Evolutionary conservation across 1,139 yeast genomes (phyloP).

Genomic region (Waltiozyma sp.): DNA sequence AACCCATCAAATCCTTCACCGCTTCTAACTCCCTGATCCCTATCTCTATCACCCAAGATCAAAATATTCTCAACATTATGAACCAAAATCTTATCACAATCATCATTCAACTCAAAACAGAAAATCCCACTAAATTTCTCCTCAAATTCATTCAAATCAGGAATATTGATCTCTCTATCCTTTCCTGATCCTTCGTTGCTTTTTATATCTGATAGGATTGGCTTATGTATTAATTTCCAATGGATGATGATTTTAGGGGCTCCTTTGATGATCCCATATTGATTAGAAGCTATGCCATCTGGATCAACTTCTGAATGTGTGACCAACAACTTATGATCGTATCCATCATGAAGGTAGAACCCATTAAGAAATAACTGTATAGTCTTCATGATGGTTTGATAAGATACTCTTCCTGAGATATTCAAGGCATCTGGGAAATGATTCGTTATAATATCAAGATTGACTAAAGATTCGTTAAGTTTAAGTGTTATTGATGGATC

Average conservation of each 20-base stretch:
- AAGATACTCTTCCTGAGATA: conserved; percentile 49
- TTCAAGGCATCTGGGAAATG: conserved; percentile 44
- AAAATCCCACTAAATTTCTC: conserved; percentile 40
- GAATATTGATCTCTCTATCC: neutral
- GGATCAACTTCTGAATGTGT: conserved; percentile 27
- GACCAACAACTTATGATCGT: conserved; percentile 36
- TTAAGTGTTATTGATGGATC: conserved; percentile 45
- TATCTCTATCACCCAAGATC: conserved; percentile 34
- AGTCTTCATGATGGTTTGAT: conserved; percentile 38
- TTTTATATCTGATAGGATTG: neutral
- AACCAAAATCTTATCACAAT: conserved; percentile 48
- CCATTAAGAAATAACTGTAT: conserved; percentile 43
- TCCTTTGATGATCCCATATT: conserved; percentile 19
- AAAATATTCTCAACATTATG: conserved; percentile 74
- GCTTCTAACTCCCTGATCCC: no score
- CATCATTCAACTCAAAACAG: conserved; percentile 57
- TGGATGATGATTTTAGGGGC: conserved; percentile 46
- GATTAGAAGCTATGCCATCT: conserved; percentile 3
- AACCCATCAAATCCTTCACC: neutral
- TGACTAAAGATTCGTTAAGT: conserved; percentile 25
- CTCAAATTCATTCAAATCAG: neutral
- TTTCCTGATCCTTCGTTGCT: neutral
- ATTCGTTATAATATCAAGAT: conserved; percentile 35
- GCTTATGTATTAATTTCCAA: conserved; percentile 29
- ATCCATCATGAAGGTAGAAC: conserved; percentile 33